Evolutionary conservation across 2,329 filamentous ascomycete species (phyloP), one percentile per base, ranked within the genome.

Genomic region (Periconia macrospinosa): DNA sequence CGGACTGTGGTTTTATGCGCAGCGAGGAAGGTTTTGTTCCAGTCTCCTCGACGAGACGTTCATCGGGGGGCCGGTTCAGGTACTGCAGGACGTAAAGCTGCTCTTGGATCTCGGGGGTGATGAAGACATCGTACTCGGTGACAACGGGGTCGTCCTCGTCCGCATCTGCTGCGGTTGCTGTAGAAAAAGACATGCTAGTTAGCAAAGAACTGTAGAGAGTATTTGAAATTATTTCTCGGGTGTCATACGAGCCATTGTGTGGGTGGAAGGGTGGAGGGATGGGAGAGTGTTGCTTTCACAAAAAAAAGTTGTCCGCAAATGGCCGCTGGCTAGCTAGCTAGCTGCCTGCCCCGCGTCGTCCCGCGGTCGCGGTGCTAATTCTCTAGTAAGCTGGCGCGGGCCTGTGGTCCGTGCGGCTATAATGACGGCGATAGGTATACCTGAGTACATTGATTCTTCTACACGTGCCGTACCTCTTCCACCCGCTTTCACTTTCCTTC

Each of bases 51-150:
- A 83, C 83, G 74, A 89, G 88, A 6, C 84, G 81, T 58, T 87
- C 82, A 41, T 83, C 79, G 53, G 85, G 79, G 40, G 81, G 80
- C 58, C 90, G 89, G 75, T 92, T 92, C 23, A 92, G 88, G 74
- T 96, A 95, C 78, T 97, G 92, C 44, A 99, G 84, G 58, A 97
- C 84, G 65, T 93, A 88, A 44, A 80, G 72, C 61, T 78, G 71
- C 52, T 76, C 67, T 54, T 77, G 71, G 55, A 92, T 84, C 61
- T 87, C 83, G 19, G 91, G 88, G 63, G 92, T 96, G 69, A 96
- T 86, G 76, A 88, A 93, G 73, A 97, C 86, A 69, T 91, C 85
- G 82, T 96, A 97, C 62, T 79, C 76, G 30, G 77, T 76, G 14
- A 78, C 73, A 57, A 81, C 76, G 3, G 78, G 76, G 55, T 81